phyloP scores from a whole-genome alignment of 2,329 filamentous ascomycete genomes.

The Pseudopithomyces maydicus region DNA sequence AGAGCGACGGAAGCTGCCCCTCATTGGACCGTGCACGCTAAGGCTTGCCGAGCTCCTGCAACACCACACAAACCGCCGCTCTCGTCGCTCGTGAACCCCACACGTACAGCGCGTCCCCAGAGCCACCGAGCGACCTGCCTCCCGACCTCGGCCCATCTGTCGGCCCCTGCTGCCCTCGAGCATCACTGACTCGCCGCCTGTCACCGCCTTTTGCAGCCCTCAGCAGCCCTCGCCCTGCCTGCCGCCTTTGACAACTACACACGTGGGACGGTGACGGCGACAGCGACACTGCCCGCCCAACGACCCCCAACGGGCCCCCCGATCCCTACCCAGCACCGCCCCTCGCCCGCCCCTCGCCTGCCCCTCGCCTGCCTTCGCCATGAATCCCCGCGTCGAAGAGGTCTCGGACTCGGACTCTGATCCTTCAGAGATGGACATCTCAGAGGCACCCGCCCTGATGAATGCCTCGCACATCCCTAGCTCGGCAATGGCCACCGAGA shows the following conservation, averaged over 20 bases:
- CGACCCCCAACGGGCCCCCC: constrained; percentile 64
- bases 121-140: background rate
- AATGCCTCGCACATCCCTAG: constrained; percentile 41
- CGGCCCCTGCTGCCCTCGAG: background rate
- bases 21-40: background rate
- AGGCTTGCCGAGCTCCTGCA: background rate
- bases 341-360: constrained; percentile 19
- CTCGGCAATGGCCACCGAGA: constrained; percentile 32
- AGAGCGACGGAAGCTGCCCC: background rate
- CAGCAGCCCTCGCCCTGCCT: too few relatives aligned
- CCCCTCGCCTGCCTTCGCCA: constrained; percentile 22
- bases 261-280: too few relatives aligned
- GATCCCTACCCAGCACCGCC: too few relatives aligned
- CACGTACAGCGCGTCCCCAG: background rate
- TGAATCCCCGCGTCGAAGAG: constrained; percentile 85
- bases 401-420: constrained; percentile 79
- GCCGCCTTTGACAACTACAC: too few relatives aligned
- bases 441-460: constrained; percentile 73
- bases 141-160: background rate
- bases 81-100: background rate
- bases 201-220: background rate
- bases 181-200: background rate
- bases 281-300: constrained; percentile 18
- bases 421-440: constrained; percentile 73
- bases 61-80: constrained; percentile 1